Evolutionary conservation across 371 early-diverging fungal genomes (phyloP).

Genomic region (Actinomucor elegans): DNA sequence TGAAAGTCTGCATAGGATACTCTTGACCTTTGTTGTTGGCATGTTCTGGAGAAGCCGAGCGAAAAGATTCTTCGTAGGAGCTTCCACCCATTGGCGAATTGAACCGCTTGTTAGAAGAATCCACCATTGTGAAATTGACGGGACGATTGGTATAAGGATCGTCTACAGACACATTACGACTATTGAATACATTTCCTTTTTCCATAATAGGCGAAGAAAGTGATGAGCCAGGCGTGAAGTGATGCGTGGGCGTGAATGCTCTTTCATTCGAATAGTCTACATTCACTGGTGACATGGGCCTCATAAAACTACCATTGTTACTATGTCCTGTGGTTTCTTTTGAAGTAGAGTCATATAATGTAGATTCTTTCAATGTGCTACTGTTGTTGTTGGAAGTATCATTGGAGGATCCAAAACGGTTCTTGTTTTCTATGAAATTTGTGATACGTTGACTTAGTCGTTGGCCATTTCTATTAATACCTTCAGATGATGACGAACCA

Average conservation of each 20-base stretch:
- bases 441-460: slow-evolving; percentile 25
- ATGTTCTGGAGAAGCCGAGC: slow-evolving; percentile 4
- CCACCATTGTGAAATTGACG: slow-evolving; percentile 36
- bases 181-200: not conserved
- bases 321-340: not conserved
- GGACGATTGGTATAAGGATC: slow-evolving; percentile 35
- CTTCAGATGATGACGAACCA: slow-evolving; percentile 10
- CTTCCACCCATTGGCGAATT: not conserved
- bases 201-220: not conserved
- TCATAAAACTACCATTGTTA: slow-evolving; percentile 23
- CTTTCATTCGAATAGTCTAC: slow-evolving; percentile 25
- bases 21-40: slow-evolving; percentile 5
- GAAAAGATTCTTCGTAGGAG: slow-evolving; percentile 7
- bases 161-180: slow-evolving; percentile 25
- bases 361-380: not conserved
- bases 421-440: slow-evolving; percentile 20
- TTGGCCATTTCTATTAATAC: slow-evolving; percentile 7
- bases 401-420: not conserved
- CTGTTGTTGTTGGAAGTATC: slow-evolving; percentile 2
- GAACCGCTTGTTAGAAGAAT: slow-evolving; percentile 8
- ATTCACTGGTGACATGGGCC: slow-evolving; percentile 40
- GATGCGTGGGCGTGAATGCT: slow-evolving; percentile 6
- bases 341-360: not conserved
- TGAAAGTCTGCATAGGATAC: slow-evolving; percentile 20
- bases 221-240: not conserved